Conservation (phyloP, 2,329 filamentous ascomycete genomes). For the Calonectria crousiana region DNA sequence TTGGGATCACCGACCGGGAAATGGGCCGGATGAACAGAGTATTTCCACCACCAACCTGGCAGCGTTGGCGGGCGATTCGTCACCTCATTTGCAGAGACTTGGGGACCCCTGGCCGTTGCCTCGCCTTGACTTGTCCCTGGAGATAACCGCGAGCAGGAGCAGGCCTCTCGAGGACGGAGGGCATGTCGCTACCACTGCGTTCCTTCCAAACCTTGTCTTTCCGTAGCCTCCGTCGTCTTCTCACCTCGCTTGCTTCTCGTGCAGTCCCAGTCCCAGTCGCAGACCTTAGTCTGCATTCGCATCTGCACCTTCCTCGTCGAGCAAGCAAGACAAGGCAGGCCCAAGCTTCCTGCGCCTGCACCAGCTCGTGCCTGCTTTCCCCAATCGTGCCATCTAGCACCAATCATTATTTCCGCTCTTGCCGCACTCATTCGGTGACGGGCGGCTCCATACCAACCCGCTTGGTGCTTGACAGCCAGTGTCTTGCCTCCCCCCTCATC, state of each 20-base stretch:
- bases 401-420: conserved; percentile 3
- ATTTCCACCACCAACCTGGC: conserved; percentile 9
- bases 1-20: conserved; percentile 3
- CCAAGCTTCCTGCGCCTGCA: background rate
- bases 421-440: background rate
- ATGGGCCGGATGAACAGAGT: background rate
- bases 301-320: conserved; percentile 4
- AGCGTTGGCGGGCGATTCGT: conserved; percentile 6
- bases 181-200: background rate
- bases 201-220: conserved; percentile 10
- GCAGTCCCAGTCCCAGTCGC: background rate
- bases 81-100: conserved; percentile 7
- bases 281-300: background rate
- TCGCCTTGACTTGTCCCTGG: background rate
- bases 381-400: conserved; percentile 1
- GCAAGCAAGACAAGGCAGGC: background rate
- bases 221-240: background rate
- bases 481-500: background rate
- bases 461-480: background rate
- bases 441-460: background rate
- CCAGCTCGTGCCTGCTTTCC: background rate
- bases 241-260: background rate
- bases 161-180: background rate
- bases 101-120: background rate
- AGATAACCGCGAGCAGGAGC: conserved; percentile 4